Base-by-base conservation (phyloP, 2,329 filamentous ascomycete species). In the Beauveria sp. region DNA sequence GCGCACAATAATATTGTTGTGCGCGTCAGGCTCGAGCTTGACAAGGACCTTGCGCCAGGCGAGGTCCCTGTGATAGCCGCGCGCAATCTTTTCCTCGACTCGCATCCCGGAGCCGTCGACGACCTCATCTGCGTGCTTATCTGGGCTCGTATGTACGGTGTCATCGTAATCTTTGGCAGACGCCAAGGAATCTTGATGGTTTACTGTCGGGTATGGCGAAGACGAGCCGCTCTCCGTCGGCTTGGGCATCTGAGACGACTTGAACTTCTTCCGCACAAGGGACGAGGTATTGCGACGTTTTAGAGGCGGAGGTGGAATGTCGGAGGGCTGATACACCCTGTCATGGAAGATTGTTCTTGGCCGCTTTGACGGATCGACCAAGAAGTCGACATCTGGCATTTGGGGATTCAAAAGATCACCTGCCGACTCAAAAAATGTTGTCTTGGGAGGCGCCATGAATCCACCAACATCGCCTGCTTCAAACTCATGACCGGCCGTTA, bases 1-100 rank as follows among this genome's bases (percentile, higher is more conserved):
- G 18, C 95, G 88, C 26, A 99, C 95, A 64, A 98, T 89, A 67
- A 99, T 96, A 74, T 99, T 99, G 75, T 99, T 99, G 77, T 99
- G 95, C 0, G 95, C 95, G 74, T 99, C 95, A 0, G 95, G 95
- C 72, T 99, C 93, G 2, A 99, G 81, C 60, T 95, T 89, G 16
- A 99, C 95, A 4, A 99, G 84, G 1, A 99, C 95, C 72, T 99
- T 99, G 51, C 95, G 89, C 95, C 95, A 99, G 1, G 91, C 90
- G 22, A 99, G 77, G 65, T 91, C 91, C 14, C 87, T 86, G 73
- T 99, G 95, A 75, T 99, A 99, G 16, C 92, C 95, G 52, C 95
- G 85, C 1, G 95, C 95, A 67, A 99, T 99, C 76, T 97, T 98
- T 74, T 99, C 95, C 74, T 99, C 95, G 0, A 98, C 92, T 65